Evolutionary conservation across 495 filamentous ascomycete genomes (phyloP).

Genomic region (Penicillium diatomitis): DNA sequence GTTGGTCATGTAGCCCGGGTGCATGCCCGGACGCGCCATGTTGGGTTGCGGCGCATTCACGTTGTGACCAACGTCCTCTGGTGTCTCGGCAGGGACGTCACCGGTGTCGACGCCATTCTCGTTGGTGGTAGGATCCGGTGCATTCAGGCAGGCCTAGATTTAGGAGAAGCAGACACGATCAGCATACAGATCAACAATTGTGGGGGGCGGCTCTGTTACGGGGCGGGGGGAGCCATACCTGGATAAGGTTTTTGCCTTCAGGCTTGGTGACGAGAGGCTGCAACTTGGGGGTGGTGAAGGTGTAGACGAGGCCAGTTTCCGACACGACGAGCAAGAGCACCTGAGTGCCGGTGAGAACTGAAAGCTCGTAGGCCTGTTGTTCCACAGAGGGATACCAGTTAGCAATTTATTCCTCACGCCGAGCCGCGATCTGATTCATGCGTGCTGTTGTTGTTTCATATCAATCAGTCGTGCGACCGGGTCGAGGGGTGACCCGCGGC

Average conservation of each 20-base stretch:
- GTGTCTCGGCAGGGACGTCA: slow-evolving; percentile 47
- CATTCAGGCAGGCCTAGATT: slow-evolving; percentile 84
- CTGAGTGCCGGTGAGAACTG: slow-evolving; percentile 95
- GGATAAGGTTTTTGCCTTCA: slow-evolving; percentile 98
- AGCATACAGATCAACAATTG: too few species aligned
- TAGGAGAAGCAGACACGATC: too few species aligned
- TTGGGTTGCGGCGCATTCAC: slow-evolving; percentile 44
- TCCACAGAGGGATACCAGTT: too few species aligned
- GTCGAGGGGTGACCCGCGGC: neutral
- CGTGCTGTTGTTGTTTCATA: neutral
- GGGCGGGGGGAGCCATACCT: slow-evolving; percentile 48
- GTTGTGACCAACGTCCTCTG: slow-evolving; percentile 47
- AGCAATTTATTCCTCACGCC: too few species aligned
- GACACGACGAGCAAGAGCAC: slow-evolving; percentile 96
- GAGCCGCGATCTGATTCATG: too few species aligned
- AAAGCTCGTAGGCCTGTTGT: slow-evolving; percentile 86
- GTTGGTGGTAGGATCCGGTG: slow-evolving; percentile 82
- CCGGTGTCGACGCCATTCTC: slow-evolving; percentile 79
- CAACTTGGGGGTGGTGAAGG: slow-evolving; percentile 98
- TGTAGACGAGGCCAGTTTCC: slow-evolving; percentile 97
- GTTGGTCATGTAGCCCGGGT: slow-evolving; percentile 46
- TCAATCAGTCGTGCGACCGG: neutral
- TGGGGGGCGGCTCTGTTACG: too few species aligned
- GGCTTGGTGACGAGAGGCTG: slow-evolving; percentile 98
- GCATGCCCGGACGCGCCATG: slow-evolving; percentile 43